A percentile compares a stretch with the other conserved stretches of the same genome.
These are phyloP conservation scores for Pelargonium fulgidum DNA, from an alignment of 441 rosid genomes.

Conservation along the genomic window DNA sequence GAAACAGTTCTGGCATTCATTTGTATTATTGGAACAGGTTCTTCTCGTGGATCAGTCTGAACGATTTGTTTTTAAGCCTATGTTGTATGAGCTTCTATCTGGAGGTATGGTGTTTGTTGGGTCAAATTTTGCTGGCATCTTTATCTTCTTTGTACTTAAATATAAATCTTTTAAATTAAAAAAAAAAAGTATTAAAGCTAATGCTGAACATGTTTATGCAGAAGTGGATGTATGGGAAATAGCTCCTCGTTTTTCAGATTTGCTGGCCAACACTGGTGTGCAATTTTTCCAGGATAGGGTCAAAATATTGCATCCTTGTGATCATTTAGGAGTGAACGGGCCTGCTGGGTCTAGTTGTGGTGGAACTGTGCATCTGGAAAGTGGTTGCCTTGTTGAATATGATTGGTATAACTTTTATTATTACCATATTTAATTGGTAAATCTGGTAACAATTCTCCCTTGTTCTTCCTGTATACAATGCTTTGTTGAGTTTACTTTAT, in stretches of 20 bases:
- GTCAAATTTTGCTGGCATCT: slow-evolving; percentile 1
- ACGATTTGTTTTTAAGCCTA: slow-evolving; percentile 92
- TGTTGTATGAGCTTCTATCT: slow-evolving; percentile 87
- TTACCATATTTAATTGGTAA: background rate
- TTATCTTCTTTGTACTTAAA: background rate
- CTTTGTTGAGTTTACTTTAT: slow-evolving; percentile 33
- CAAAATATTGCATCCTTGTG: slow-evolving; percentile 57
- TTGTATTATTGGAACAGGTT: slow-evolving; percentile 41
- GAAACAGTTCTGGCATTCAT: background rate
- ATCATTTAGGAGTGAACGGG: slow-evolving; percentile 49
- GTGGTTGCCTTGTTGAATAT: slow-evolving; percentile 69
- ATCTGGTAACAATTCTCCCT: background rate
- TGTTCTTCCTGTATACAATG: background rate
- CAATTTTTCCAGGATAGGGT: slow-evolving; percentile 74
- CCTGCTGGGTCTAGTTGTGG: slow-evolving; percentile 40
- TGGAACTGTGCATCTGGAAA: slow-evolving; percentile 82
- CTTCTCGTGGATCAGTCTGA: slow-evolving; percentile 84
- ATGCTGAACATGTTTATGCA: slow-evolving; percentile 28
- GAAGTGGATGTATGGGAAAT: slow-evolving; percentile 97
- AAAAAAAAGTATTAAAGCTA: background rate
- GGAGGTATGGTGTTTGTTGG: slow-evolving; percentile 47
- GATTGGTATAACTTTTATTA: slow-evolving; percentile 63
- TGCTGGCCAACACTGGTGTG: slow-evolving; percentile 64
- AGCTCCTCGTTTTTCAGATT: slow-evolving; percentile 88
- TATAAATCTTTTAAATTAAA: background rate